Percentiles rank a stretch among this genome's conserved stretches.
These are phyloP conservation scores for Neltuma alba DNA, from an alignment of 306 rosid genomes.

Conservation along the genomic window DNA sequence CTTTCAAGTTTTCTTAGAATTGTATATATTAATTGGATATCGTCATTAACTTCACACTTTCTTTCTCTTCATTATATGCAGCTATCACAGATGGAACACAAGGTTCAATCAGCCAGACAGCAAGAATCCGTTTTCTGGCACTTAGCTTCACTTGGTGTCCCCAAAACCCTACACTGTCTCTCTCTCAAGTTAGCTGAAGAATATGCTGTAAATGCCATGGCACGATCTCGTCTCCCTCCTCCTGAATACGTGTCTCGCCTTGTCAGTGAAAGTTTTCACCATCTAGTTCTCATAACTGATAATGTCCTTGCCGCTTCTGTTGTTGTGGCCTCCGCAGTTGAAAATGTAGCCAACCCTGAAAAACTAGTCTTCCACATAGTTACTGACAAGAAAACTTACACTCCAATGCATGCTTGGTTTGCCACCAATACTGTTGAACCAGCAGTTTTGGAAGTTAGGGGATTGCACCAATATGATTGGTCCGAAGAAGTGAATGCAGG, in stretches of 20 bases:
- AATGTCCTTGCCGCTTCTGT: constrained; percentile 85
- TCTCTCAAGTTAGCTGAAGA: constrained; percentile 83
- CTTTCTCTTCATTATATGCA: constrained; percentile 40
- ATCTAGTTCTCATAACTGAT: constrained; percentile 75
- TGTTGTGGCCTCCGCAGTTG: constrained; percentile 65
- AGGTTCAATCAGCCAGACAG: constrained; percentile 74
- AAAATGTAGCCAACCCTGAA: constrained; percentile 67
- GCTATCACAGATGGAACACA: constrained; percentile 73
- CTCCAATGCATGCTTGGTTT: constrained; percentile 92
- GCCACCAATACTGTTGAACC: constrained; percentile 58
- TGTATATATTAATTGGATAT: too few relatives aligned
- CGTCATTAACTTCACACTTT: constrained; percentile 15
- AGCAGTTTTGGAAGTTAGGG: constrained; percentile 74
- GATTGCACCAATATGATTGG: constrained; percentile 83
- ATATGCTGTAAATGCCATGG: constrained; percentile 71
- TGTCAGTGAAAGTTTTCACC: constrained; percentile 62
- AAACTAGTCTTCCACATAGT: constrained; percentile 76
- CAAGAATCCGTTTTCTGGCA: constrained; percentile 76
- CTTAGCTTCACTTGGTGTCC: constrained; percentile 84
- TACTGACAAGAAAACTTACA: constrained; percentile 79
- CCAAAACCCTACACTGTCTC: constrained; percentile 74
- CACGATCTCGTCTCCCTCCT: constrained; percentile 75
- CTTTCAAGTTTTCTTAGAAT: background rate
- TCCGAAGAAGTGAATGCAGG: constrained; percentile 61
- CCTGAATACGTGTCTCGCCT: constrained; percentile 75